phyloP scores from a whole-genome alignment of 495 filamentous ascomycete species.

The Penicillium tannophilum region DNA sequence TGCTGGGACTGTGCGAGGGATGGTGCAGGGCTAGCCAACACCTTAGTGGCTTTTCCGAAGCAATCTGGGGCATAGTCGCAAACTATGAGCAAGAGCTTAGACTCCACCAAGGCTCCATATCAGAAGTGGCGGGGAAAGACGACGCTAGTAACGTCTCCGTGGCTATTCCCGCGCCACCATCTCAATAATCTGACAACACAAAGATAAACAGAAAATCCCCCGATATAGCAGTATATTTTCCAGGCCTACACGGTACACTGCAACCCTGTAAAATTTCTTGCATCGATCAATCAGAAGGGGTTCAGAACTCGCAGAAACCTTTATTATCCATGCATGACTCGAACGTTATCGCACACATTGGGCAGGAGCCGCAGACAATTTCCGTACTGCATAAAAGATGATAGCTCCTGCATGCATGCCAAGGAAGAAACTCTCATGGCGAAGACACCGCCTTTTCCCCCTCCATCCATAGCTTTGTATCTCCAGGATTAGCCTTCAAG shows the following conservation, averaged over 20 bases:
- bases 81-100: constrained; percentile 18
- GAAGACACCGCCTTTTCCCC: constrained; percentile 34
- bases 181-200: constrained; percentile 7
- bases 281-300: not conserved
- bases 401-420: constrained; percentile 24
- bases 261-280: constrained; percentile 4
- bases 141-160: constrained; percentile 14
- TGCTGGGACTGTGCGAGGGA: constrained; percentile 19
- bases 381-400: constrained; percentile 21
- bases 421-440: constrained; percentile 22
- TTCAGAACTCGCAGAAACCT: not conserved
- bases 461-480: constrained; percentile 9
- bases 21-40: constrained; percentile 7
- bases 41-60: constrained; percentile 13
- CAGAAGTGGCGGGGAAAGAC: constrained; percentile 20
- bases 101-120: constrained; percentile 25
- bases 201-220: not conserved
- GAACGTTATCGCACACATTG: constrained; percentile 11
- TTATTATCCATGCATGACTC: not conserved
- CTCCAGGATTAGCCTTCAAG: constrained; percentile 2
- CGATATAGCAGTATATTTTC: not conserved
- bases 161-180: constrained; percentile 17
- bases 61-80: constrained; percentile 13
- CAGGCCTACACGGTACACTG: not conserved
- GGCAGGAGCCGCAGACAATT: constrained; percentile 18